phyloP scores from a whole-genome alignment of 2,329 filamentous ascomycete genomes.

The Verticillium albo-atrum region DNA sequence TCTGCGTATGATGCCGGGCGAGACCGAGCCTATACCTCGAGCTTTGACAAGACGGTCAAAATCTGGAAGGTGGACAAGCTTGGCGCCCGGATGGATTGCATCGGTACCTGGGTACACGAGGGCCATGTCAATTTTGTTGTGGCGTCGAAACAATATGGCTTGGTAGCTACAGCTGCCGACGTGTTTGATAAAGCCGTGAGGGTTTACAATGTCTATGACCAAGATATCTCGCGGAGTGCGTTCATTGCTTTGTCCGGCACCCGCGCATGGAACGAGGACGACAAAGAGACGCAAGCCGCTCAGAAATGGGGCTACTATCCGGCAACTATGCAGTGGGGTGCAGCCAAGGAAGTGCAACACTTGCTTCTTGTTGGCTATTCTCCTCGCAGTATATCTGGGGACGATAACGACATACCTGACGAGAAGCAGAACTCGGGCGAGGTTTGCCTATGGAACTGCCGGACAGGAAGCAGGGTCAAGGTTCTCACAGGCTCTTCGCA shows the following conservation, averaged over 20 bases:
- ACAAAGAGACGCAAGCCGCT: constrained; percentile 26
- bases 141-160: constrained; percentile 42
- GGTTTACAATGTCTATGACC: constrained; percentile 44
- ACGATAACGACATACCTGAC: constrained; percentile 55
- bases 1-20: constrained; percentile 48
- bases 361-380: constrained; percentile 60
- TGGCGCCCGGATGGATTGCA: constrained; percentile 35
- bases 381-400: constrained; percentile 45
- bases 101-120: constrained; percentile 50
- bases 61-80: constrained; percentile 43
- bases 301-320: constrained; percentile 58
- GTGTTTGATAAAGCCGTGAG: constrained; percentile 49
- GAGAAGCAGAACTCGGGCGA: constrained; percentile 55
- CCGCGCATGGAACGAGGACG: constrained; percentile 8
- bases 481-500: constrained; percentile 48
- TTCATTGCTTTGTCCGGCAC: constrained; percentile 38
- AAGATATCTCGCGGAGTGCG: constrained; percentile 28
- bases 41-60: constrained; percentile 59
- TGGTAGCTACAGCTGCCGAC: constrained; percentile 57
- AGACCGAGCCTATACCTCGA: constrained; percentile 51
- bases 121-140: constrained; percentile 61
- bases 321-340: constrained; percentile 60
- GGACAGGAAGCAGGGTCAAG: constrained; percentile 34
- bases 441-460: constrained; percentile 55
- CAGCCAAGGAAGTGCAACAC: constrained; percentile 36